Conservation (phyloP, 805 yeast species). For the Nakazawaea wyomingensis region DNA sequence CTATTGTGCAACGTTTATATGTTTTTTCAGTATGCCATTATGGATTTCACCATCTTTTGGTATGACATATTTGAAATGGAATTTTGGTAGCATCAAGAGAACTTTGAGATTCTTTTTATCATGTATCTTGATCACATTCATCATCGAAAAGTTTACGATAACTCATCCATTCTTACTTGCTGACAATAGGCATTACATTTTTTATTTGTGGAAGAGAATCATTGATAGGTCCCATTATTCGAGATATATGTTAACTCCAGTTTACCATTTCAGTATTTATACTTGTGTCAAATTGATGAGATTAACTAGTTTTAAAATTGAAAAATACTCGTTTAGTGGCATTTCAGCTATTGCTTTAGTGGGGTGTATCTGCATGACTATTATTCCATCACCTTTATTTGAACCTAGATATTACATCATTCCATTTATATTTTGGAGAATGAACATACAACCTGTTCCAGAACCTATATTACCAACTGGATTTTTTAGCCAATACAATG, state of each 20-base stretch:
- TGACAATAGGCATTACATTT: conserved; percentile 91
- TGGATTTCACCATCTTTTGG: conserved; percentile 52
- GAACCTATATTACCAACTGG: conserved; percentile 22
- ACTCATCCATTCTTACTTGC: conserved; percentile 90
- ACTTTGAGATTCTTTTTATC: conserved; percentile 18
- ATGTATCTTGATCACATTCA: conserved; percentile 32
- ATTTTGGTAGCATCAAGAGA: conserved; percentile 20
- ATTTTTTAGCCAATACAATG: conserved; percentile 18
- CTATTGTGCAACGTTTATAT: conserved; percentile 65
- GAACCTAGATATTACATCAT: conserved; percentile 91
- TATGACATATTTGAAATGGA: conserved; percentile 31
- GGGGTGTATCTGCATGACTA: conserved; percentile 49
- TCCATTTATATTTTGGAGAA: conserved; percentile 73
- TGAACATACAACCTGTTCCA: conserved; percentile 41
- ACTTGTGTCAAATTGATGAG: conserved; percentile 23
- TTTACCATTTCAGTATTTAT: conserved; percentile 56
- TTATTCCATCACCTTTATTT: conserved; percentile 86
- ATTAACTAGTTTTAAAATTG: conserved; percentile 19
- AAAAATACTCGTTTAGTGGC: conserved; percentile 20
- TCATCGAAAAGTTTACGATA: conserved; percentile 57
- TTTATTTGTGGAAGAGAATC: conserved; percentile 72
- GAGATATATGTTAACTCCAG: conserved; percentile 50
- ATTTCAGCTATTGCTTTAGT: conserved; percentile 46
- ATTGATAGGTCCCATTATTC: conserved; percentile 45
- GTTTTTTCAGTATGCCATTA: conserved; percentile 65